Percentiles rank a stretch among this genome's conserved stretches.
These are phyloP conservation scores for Sanghuangporus baumii DNA, from an alignment of 1,284 basidiomycete genomes.

Conservation along the genomic window DNA sequence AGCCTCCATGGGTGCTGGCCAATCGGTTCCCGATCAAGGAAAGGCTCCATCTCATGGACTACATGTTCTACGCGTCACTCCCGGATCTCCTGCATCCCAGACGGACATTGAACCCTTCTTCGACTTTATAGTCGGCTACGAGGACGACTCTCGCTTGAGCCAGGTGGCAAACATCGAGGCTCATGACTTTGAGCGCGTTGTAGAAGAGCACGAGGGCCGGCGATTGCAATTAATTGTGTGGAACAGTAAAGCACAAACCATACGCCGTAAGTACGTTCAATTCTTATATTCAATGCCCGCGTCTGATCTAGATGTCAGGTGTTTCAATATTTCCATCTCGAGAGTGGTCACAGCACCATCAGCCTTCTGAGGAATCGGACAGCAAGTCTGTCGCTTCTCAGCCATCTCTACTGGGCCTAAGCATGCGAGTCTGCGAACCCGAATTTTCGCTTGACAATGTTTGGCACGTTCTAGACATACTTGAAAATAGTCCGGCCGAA, in stretches of 20 bases:
- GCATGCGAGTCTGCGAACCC: constrained; percentile 87
- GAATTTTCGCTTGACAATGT: constrained; percentile 87
- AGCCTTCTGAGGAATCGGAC: neutral
- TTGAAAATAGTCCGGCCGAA: constrained; percentile 95
- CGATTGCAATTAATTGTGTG: constrained; percentile 80
- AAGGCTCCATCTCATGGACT: constrained; percentile 63
- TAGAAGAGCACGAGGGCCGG: constrained; percentile 84
- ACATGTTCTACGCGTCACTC: constrained; percentile 83
- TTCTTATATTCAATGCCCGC: neutral
- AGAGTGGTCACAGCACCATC: constrained; percentile 54
- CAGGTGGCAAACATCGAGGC: constrained; percentile 57
- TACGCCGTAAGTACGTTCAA: constrained; percentile 61
- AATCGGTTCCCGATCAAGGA: constrained; percentile 53
- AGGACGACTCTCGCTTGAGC: constrained; percentile 55
- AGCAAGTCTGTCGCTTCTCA: constrained; percentile 29
- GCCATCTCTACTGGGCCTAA: constrained; percentile 85
- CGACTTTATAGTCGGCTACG: constrained; percentile 92
- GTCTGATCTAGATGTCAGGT: constrained; percentile 42
- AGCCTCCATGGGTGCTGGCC: constrained; percentile 60
- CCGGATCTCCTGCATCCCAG: constrained; percentile 79
- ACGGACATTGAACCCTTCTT: constrained; percentile 94
- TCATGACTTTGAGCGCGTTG: constrained; percentile 71
- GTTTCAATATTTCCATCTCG: constrained; percentile 83
- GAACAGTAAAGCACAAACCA: constrained; percentile 83
- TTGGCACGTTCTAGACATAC: constrained; percentile 96